These are phyloP conservation scores for Evansstolkia leycettana DNA, from an alignment of 495 filamentous ascomycete species.

Conservation along the genomic window DNA sequence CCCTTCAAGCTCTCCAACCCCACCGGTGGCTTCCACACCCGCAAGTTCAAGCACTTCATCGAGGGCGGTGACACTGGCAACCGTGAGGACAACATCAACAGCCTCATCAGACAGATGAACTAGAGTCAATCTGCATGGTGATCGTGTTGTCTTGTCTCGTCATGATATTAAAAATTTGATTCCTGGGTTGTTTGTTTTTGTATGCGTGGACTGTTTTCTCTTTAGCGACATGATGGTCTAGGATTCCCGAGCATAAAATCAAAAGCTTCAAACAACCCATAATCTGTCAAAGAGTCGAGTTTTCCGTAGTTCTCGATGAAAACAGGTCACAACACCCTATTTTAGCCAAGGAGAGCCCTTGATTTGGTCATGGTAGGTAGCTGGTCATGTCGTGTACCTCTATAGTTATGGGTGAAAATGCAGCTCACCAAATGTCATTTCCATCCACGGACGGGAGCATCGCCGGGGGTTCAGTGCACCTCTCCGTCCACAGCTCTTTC, in stretches of 20 bases:
- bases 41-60: slow-evolving; percentile 99
- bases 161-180: slow-evolving; percentile 9
- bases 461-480: too few species aligned
- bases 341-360: too few species aligned
- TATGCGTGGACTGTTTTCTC: slow-evolving; percentile 19
- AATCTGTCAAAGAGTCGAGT: too few species aligned
- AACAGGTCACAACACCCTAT: too few species aligned
- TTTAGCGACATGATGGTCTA: slow-evolving; percentile 32
- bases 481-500: too few species aligned
- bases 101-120: slow-evolving; percentile 96
- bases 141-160: slow-evolving; percentile 2
- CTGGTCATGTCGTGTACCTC: too few species aligned
- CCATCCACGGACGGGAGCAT: too few species aligned
- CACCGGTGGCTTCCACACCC: slow-evolving; percentile 82
- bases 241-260: slow-evolving; percentile 19
- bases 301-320: too few species aligned
- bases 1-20: slow-evolving; percentile 99
- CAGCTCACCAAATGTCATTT: too few species aligned
- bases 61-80: slow-evolving; percentile 98
- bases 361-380: too few species aligned
- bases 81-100: slow-evolving; percentile 98
- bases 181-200: slow-evolving; percentile 25
- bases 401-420: too few species aligned
- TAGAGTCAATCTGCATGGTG: slow-evolving; percentile 33
- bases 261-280: slow-evolving; percentile 29